These are phyloP conservation scores for Salix udensis DNA, from an alignment of 345 rosid genomes.

Conservation along the genomic window DNA sequence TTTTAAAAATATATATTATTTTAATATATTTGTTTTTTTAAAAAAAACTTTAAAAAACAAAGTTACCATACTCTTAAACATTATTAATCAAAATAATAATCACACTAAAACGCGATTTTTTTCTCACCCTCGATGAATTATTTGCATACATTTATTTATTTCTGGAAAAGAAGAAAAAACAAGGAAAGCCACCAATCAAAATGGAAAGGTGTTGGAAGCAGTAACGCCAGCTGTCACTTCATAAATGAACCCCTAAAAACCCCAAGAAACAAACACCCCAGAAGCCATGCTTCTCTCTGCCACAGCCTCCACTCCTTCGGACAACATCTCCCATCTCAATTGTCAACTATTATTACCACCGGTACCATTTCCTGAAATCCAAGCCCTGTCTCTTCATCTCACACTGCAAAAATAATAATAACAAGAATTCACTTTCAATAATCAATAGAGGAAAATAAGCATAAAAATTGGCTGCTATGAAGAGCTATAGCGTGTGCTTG, in stretches of 20 bases:
- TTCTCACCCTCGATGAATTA: no score
- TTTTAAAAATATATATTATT: no score
- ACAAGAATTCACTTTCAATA: not conserved
- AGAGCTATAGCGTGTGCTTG: constrained; percentile 36
- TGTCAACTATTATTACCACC: no score
- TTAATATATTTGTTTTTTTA: no score
- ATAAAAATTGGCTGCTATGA: constrained; percentile 40
- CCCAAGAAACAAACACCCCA: constrained; percentile 9
- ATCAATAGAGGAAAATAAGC: not conserved
- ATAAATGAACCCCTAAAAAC: not conserved
- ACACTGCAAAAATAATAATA: not conserved
- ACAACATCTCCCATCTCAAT: not conserved
- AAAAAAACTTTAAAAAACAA: no score
- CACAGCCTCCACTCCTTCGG: not conserved
- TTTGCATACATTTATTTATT: not conserved
- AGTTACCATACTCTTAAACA: no score
- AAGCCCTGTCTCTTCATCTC: no score
- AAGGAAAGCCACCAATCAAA: not conserved
- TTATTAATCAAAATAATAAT: not conserved
- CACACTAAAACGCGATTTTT: no score
- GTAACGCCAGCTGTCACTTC: constrained; percentile 13
- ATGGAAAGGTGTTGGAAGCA: not conserved
- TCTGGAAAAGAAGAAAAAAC: not conserved
- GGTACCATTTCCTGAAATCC: no score
- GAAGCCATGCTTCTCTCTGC: not conserved